Evolutionary conservation across 2,329 filamentous ascomycete genomes (phyloP).

Genomic region (Colletotrichum trifolii): DNA sequence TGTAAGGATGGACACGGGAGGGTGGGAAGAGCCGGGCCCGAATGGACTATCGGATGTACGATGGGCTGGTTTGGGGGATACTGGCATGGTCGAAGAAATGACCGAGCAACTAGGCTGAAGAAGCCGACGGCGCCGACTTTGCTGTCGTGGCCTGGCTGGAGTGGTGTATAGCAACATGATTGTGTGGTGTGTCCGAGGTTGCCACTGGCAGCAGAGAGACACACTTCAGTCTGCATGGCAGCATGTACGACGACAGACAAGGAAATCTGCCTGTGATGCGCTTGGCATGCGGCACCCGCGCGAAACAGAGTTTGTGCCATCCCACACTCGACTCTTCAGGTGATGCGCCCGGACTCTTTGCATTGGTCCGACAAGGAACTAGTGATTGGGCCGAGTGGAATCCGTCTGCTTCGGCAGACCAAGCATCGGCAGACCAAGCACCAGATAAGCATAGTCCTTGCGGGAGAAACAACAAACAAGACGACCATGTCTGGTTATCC

Average conservation of each 20-base stretch:
- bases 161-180: neutral
- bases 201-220: too few relatives aligned
- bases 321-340: constrained; percentile 25
- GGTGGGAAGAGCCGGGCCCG: constrained; percentile 22
- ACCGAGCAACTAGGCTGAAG: constrained; percentile 1
- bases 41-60: constrained; percentile 20
- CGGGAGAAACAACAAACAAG: neutral
- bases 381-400: constrained; percentile 9
- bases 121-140: constrained; percentile 19
- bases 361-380: constrained; percentile 23
- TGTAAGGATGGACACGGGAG: constrained; percentile 1
- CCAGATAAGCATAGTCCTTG: neutral
- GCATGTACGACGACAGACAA: constrained; percentile 28
- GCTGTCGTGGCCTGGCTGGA: constrained; percentile 25
- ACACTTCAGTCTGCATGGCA: neutral
- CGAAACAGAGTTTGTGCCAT: constrained; percentile 33
- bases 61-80: constrained; percentile 6
- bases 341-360: constrained; percentile 24
- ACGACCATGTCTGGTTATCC: neutral
- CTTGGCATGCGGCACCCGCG: constrained; percentile 36
- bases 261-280: constrained; percentile 33
- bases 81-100: neutral
- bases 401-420: constrained; percentile 23
- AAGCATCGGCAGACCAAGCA: constrained; percentile 8
- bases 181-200: neutral